Percentiles rank a stretch among this genome's conserved stretches.
Evolutionary conservation across 2,329 filamentous ascomycete genomes (phyloP).

Genomic region (Pseudopyrenochaeta lycopersici): DNA sequence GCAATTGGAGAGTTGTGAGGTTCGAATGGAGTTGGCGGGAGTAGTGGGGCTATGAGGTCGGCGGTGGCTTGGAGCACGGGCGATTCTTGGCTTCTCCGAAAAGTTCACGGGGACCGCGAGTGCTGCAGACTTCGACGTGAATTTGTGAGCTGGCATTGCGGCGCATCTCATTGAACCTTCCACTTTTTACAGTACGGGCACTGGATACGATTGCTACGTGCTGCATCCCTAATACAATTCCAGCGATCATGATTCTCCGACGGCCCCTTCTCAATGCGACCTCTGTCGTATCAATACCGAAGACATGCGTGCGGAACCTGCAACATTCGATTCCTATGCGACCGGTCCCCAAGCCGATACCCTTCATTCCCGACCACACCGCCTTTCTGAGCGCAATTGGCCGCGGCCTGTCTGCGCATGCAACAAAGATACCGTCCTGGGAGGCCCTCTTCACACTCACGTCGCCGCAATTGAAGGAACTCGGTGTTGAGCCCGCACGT

Average conservation of each 20-base stretch:
- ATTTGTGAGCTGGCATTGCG: background rate
- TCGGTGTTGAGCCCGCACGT: constrained; percentile 87
- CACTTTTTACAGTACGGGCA: background rate
- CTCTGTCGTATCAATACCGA: constrained; percentile 33
- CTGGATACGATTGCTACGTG: too few relatives aligned
- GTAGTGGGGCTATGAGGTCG: constrained; percentile 20
- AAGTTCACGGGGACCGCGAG: constrained; percentile 32
- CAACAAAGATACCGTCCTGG: constrained; percentile 89
- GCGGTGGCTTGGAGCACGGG: constrained; percentile 18
- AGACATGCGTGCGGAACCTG: constrained; percentile 45
- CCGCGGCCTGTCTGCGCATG: constrained; percentile 82
- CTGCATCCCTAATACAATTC: background rate
- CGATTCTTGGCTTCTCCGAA: constrained; percentile 43
- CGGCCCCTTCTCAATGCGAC: constrained; percentile 42
- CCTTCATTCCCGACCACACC: constrained; percentile 82
- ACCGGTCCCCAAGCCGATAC: constrained; percentile 75
- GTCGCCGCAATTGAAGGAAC: constrained; percentile 77
- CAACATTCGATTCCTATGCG: constrained; percentile 52
- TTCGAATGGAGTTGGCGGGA: constrained; percentile 12
- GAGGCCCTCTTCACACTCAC: constrained; percentile 85
- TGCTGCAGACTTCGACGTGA: constrained; percentile 6
- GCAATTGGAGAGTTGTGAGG: constrained; percentile 22
- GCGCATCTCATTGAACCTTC: background rate
- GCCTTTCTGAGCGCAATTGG: constrained; percentile 94
- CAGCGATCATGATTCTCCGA: constrained; percentile 44